These are phyloP conservation scores for Paraphysoderma sedebokerense DNA, from an alignment of 371 early-diverging fungal species.

Conservation along the genomic window DNA sequence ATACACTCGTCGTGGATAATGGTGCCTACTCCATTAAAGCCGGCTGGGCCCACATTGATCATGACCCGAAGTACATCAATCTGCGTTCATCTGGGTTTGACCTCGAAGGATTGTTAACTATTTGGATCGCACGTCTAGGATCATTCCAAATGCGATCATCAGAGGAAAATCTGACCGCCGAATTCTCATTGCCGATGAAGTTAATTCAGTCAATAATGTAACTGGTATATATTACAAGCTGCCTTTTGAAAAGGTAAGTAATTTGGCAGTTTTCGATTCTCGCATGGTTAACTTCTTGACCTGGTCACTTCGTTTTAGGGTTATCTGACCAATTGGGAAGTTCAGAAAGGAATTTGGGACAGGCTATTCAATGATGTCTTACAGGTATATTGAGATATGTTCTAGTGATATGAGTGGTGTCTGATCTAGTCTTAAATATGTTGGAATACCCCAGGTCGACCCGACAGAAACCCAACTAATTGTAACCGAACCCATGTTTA, in stretches of 20 bases:
- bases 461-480: slow-evolving; percentile 40
- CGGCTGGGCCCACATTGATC: slow-evolving; percentile 23
- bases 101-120: no score
- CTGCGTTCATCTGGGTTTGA: no score
- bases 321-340: slow-evolving; percentile 54
- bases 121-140: no score
- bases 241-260: slow-evolving; percentile 53
- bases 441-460: slow-evolving; percentile 20
- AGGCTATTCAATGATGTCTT: slow-evolving; percentile 39
- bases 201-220: slow-evolving; percentile 42
- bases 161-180: slow-evolving; percentile 38
- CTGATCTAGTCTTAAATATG: not conserved
- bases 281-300: not conserved
- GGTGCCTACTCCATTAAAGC: slow-evolving; percentile 56
- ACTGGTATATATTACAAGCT: slow-evolving; percentile 56
- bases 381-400: slow-evolving; percentile 15
- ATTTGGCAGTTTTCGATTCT: not conserved
- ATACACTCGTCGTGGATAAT: slow-evolving; percentile 58
- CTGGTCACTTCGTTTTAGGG: slow-evolving; percentile 23
- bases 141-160: slow-evolving; percentile 43
- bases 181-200: slow-evolving; percentile 47
- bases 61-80: slow-evolving; percentile 16
- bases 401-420: not conserved
- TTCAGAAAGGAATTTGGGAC: slow-evolving; percentile 62
- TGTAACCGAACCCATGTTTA: slow-evolving; percentile 67